Evolutionary conservation across 805 yeast genomes (phyloP).

Genomic region (Wickerhamomyces chambardii): DNA sequence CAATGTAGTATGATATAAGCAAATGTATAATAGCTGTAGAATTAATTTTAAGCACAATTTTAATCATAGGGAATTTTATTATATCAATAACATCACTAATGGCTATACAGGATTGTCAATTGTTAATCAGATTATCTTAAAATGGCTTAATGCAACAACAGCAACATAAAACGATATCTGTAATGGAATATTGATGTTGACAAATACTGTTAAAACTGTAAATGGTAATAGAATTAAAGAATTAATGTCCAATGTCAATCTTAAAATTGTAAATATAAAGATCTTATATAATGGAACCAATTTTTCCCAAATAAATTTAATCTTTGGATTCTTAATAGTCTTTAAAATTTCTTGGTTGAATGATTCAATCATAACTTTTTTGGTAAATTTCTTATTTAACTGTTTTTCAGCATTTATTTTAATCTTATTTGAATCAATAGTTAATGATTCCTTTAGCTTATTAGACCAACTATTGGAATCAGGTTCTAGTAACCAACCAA

Average conservation of each 20-base stretch:
- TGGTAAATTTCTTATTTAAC: conserved; percentile 23
- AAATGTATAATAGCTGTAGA: no score
- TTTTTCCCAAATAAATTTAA: conserved; percentile 21
- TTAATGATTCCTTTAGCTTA: conserved; percentile 31
- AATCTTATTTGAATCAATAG: conserved; percentile 11
- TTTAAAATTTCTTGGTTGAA: conserved; percentile 26
- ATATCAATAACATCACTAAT: no score
- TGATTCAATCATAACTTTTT: conserved; percentile 27
- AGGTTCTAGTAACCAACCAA: conserved; percentile 54
- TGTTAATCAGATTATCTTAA: no score
- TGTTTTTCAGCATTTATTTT: conserved; percentile 21
- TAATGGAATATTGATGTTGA: no score
- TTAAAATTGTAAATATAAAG: no score
- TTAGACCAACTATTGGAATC: conserved; percentile 45
- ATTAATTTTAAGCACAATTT: no score
- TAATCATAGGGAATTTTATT: no score
- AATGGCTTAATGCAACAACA: neutral
- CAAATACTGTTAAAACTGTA: neutral
- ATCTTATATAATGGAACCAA: neutral
- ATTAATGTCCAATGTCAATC: neutral
- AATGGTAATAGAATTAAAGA: neutral
- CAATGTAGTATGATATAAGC: no score
- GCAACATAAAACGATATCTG: neutral
- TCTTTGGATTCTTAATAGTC: conserved; percentile 16
- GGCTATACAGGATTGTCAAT: no score